These are phyloP conservation scores for Ogataea dorogensis DNA, from an alignment of 805 yeast genomes.

Conservation along the genomic window DNA sequence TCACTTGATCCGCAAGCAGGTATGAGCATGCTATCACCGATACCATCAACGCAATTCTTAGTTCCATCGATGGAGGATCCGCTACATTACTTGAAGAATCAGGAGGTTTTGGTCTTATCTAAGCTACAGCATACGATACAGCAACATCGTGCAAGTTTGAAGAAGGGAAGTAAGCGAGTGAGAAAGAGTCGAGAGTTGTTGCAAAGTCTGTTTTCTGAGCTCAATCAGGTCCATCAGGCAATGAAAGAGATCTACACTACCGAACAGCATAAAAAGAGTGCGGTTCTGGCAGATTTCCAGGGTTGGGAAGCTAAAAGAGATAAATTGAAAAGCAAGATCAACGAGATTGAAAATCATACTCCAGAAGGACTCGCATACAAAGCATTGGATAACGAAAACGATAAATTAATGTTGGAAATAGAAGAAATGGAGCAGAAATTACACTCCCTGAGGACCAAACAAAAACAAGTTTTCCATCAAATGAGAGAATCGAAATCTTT, in stretches of 20 bases:
- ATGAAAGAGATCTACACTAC: conserved; percentile 45
- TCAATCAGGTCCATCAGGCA: conserved; percentile 44
- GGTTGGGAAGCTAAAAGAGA: conserved; percentile 42
- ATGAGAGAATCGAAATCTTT: conserved; percentile 47
- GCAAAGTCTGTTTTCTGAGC: conserved; percentile 30
- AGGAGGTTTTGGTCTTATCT: conserved; percentile 26
- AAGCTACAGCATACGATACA: conserved; percentile 27
- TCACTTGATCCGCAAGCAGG: conserved; percentile 7
- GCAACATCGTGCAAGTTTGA: conserved; percentile 31
- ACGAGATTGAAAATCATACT: conserved; percentile 38
- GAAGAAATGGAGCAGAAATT: conserved; percentile 37
- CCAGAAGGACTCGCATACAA: conserved; percentile 43
- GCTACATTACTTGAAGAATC: conserved; percentile 33
- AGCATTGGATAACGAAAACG: conserved; percentile 34
- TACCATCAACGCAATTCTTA: conserved; percentile 6
- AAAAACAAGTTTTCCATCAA: conserved; percentile 37
- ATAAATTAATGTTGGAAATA: conserved; percentile 39
- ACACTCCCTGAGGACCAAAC: conserved; percentile 34
- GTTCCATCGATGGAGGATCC: conserved; percentile 31
- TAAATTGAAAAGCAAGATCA: conserved; percentile 36
- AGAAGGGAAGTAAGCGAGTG: conserved; percentile 37
- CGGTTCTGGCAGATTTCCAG: conserved; percentile 33
- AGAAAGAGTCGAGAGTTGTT: conserved; percentile 32
- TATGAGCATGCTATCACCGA: conserved; percentile 14
- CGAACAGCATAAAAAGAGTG: conserved; percentile 34